A percentile compares a stretch with the other conserved stretches of the same genome.
Conservation (phyloP, 192 early-diverging fungal species). For the Coemansia sp. region DNA sequence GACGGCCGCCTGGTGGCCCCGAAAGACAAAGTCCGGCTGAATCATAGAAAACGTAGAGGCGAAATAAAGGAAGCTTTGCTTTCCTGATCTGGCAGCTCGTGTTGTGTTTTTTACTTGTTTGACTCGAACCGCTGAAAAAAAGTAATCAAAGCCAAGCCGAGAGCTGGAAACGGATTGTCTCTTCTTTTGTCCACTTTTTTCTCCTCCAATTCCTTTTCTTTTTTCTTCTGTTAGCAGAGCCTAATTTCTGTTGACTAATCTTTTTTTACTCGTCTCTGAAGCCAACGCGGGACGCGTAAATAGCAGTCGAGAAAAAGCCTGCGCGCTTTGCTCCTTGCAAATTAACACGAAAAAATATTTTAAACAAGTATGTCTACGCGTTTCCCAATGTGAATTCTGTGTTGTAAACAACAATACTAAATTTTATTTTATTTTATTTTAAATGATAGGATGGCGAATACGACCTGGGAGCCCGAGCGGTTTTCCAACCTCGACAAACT, state of each 20-base stretch:
- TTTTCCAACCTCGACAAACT: constrained; percentile 47
- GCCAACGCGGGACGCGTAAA: background rate
- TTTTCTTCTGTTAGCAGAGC: constrained; percentile 4
- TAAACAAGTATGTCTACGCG: constrained; percentile 1
- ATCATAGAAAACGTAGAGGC: constrained; percentile 4
- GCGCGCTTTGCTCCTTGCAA: background rate
- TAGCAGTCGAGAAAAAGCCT: background rate
- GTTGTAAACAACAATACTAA: background rate
- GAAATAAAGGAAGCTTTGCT: background rate
- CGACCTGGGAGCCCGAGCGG: constrained; percentile 52
- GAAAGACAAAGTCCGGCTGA: constrained; percentile 49
- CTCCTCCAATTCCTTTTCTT: constrained; percentile 1
- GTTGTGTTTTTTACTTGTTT: background rate
- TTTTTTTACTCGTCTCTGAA: background rate
- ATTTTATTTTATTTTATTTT: background rate
- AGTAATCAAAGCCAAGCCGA: background rate
- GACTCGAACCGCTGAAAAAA: background rate
- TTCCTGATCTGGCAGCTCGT: background rate
- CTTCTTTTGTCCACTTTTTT: too few species aligned
- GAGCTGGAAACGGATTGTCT: too few species aligned
- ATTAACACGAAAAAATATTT: constrained; percentile 10
- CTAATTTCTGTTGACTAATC: constrained; percentile 5
- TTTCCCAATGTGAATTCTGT: background rate
- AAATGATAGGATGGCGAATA: constrained; percentile 38
- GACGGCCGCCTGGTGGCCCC: constrained; percentile 46